Base-by-base conservation (phyloP, 1,284 basidiomycete species). In the Pascua sp. region DNA sequence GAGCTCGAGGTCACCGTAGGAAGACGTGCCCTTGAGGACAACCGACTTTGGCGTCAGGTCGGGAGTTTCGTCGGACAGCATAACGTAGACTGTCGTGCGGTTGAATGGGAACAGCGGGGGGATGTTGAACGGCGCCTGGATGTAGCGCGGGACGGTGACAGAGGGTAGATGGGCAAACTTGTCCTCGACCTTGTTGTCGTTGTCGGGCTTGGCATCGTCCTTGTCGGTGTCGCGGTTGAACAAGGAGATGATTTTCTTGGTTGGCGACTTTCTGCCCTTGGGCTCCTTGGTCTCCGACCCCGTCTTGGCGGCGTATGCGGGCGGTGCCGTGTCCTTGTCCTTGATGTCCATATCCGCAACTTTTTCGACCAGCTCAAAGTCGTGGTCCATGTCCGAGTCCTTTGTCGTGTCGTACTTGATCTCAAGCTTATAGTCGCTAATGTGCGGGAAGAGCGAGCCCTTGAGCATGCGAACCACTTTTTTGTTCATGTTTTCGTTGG, bases 101-200 rank as follows among this genome's bases (percentile, higher is more conserved):
- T 42, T 56, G 54, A 56, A 56, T 1, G 60, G 60, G 46, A 54
- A 59, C 10, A 62, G 51, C 1, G 56, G 11, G 0, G 60, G 60
- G n/a, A 59, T 56, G 5, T 43, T 10, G 24, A n/a, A 11, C 3
- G 60, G 60, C 1, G 54, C 73, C 3, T 69, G 69, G 40, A 85
- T 72, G 0, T 56, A 51, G 11, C 75, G 65, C 0, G 83, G 84
- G 0, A 74, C 72, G 60, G 83, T 81, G 58, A 82, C 81, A 13
- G 81, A 47, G 18, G 56, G 60, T 2, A 59, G 53, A 11, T 37
- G 37, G 42, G 42, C 45, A 4, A 40, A 17, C 16, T 47, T 47
- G 24, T 16, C 46, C 37, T 36, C 36, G 8, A 44, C n/a, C 2
- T 51, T 36, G n/a, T 53, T 51, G 15, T 43, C 38, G 8, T 32